Base-by-base conservation (phyloP, 306 rosid genomes). In the Bauhinia variegata region DNA sequence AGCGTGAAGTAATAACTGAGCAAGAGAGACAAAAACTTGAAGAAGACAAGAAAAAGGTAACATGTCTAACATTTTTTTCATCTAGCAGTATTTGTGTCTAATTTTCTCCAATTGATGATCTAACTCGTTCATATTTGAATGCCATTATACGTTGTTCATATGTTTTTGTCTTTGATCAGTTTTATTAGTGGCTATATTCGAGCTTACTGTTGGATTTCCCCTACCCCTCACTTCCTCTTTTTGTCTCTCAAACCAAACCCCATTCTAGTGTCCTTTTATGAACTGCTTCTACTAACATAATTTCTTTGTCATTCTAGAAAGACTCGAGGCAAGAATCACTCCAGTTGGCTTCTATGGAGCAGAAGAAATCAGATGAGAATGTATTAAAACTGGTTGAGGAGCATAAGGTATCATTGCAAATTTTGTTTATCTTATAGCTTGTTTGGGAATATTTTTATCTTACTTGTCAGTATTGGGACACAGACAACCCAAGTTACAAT, bases 21-120 rank as follows among this genome's bases (percentile, higher is more conserved):
- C 88, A 83, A 48, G 97, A 93, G 81, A 88, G 88, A 71, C 91
- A 80, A 71, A 86, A 88, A 68, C 99, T 90, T 57, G 96, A 86
- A 5, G 99, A 90, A 62, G 99, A 93, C 14, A 88, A 73, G 76
- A 78, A 79, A 80, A 88, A 88, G 99, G 99, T 90, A 68, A 65
- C 7, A 33, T 38, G 38, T 73, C 18, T 44, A 14, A 36, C 60
- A 33, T 36, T 63, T 39, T 41, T 60, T 48, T 49, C n/a, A 32
- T 34, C 63, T 23, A 12, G 43, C 15, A 34, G 11, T 32, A 6
- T 51, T 18, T 63, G 11, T 9, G 23, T 44, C 58, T 63, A 34
- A 19, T 36, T 51, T 52, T 51, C 62, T 54, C 6, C 61, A 19
- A 34, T 48, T 41, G 13, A 37, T 41, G 13, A 37, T 46, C 33